Percentiles rank a stretch among this genome's conserved stretches.
phyloP scores from a whole-genome alignment of 805 yeast species.

The Lipomyces japonicus region DNA sequence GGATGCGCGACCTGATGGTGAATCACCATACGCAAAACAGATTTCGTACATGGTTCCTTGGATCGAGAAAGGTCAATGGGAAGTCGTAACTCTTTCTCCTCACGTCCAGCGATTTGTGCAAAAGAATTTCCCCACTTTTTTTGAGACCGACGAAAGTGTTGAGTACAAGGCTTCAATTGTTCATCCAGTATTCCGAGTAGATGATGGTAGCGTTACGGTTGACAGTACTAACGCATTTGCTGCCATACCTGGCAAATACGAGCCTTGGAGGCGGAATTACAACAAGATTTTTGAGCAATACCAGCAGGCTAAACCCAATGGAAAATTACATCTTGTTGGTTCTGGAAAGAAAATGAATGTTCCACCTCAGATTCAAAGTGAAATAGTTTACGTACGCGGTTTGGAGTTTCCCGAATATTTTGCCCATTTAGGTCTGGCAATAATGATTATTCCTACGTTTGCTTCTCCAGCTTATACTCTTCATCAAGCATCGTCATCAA shows the following conservation, averaged over 20 bases:
- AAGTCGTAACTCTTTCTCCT: conserved; percentile 22
- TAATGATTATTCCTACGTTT: conserved; percentile 24
- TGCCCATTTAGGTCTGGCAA: conserved; percentile 14
- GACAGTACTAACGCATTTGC: conserved; percentile 15
- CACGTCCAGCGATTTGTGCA: conserved; percentile 21
- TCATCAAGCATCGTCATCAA: conserved; percentile 26
- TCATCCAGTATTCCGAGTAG: conserved; percentile 22
- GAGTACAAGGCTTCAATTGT: conserved; percentile 15
- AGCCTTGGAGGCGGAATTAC: conserved; percentile 27
- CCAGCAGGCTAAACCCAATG: conserved; percentile 6
- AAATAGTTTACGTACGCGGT: conserved; percentile 10
- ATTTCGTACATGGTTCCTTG: conserved; percentile 25
- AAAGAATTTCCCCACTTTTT: conserved; percentile 19
- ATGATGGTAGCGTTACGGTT: conserved; percentile 8
- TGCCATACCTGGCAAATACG: conserved; percentile 27
- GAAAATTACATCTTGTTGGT: conserved; percentile 22
- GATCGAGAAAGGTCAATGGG: conserved; percentile 24
- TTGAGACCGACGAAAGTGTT: conserved; percentile 13
- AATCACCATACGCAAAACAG: conserved; percentile 16
- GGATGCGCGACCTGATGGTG: conserved; percentile 6
- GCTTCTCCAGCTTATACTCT: conserved; percentile 5
- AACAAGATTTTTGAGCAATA: conserved; percentile 22
- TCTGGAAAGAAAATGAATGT: conserved; percentile 17
- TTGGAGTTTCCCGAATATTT: conserved; percentile 22
- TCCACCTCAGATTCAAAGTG: not conserved